Evolutionary conservation across 2,329 filamentous ascomycete genomes (phyloP).

Genomic region (Verticillium nonalfalfae): DNA sequence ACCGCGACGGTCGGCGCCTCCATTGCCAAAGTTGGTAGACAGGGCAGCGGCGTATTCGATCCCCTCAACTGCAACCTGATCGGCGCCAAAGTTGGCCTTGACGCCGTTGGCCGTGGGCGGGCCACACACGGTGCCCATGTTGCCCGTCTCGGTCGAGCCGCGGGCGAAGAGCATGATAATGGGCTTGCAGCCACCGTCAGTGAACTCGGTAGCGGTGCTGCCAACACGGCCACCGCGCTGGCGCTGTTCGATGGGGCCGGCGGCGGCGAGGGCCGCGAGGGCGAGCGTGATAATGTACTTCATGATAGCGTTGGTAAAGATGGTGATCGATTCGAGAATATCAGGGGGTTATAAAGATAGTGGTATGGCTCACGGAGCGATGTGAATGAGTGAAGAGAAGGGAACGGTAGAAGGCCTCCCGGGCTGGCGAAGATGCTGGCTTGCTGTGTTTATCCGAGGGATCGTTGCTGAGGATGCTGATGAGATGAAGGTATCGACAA

Average conservation of each 20-base stretch:
- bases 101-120: constrained; percentile 13
- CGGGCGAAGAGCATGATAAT: constrained; percentile 18
- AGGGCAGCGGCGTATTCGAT: constrained; percentile 28
- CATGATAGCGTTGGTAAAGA: constrained; percentile 6
- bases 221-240: constrained; percentile 11
- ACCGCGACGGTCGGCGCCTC: constrained; percentile 22
- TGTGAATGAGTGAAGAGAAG: neutral
- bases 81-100: constrained; percentile 13
- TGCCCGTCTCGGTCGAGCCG: constrained; percentile 13
- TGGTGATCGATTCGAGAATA: neutral
- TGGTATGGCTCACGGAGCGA: neutral
- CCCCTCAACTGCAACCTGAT: constrained; percentile 14
- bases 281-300: constrained; percentile 9
- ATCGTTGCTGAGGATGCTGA: neutral
- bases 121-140: constrained; percentile 14
- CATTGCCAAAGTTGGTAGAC: constrained; percentile 21
- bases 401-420: constrained; percentile 7
- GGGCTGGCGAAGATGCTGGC: constrained; percentile 5
- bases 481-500: neutral
- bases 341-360: neutral
- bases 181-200: constrained; percentile 14
- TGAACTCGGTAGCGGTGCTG: constrained; percentile 15
- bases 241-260: constrained; percentile 7
- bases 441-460: neutral
- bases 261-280: constrained; percentile 9